Evolutionary conservation across 352 stramenopile species (phyloP), one percentile per base, ranked within the genome.

Genomic region (Phytopythium cucurbitacearum): DNA sequence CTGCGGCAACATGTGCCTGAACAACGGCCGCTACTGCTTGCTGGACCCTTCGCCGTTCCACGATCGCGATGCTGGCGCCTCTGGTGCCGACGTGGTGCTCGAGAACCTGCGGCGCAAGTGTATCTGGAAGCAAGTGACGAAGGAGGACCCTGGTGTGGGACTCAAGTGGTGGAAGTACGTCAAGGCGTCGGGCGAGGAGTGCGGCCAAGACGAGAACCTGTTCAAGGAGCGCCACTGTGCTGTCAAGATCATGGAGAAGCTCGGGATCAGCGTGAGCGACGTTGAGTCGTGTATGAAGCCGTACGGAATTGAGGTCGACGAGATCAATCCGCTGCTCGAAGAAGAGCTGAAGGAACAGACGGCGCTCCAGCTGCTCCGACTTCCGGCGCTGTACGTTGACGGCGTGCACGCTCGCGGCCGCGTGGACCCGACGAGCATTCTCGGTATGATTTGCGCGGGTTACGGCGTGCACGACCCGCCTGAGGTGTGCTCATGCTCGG

Each of bases 1-100:
- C 34, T 99, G 96, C 67, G 94, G 89, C 57, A 98, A 97, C 66
- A 91, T 99, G 63, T 99, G 96, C 67, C 92, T 97, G 16, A 99
- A 99, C 77, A 90, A 95, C 59, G 96, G 96, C 11, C 85, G 95
- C 47, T 99, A 99, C 71, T 99, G 96, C 71, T 78, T 97, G 32
- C 80, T 97, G 39, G 96, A 99, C 52, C 84, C 84, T 16, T 94
- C 84, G 15, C 96, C 96, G 37, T 97, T 98, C 71, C 94, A 98
- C 62, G 87, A 98, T 60, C 81, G 92, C 37, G 83, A 96, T 35
- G 65, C 67, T 9, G 96, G 96, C 40, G 87, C 97, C 8, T 97
- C 87, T 11, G 94, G 96, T 42, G 90, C 92, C 7, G 96, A 99
- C 73, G 93, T 99, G 11, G 93, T 98, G 10, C 72, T 88, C 33